Base-by-base conservation (phyloP, 192 early-diverging fungal genomes). In the Podila verticillata region DNA sequence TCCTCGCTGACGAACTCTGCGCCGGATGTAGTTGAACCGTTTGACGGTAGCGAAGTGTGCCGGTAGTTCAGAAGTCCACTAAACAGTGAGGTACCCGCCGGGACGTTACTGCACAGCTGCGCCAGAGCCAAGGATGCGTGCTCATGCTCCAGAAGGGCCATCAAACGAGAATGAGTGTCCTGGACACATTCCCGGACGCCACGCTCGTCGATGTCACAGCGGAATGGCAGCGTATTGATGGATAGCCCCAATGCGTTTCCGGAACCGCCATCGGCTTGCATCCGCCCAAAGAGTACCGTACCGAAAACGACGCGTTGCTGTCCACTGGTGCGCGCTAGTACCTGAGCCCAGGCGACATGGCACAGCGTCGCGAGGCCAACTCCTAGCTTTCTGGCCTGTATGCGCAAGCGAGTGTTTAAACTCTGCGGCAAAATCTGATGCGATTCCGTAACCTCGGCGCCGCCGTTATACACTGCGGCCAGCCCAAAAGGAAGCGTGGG, bases 221-320 rank as follows among this genome's bases (percentile, higher is more conserved):
- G 57, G 58, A 68, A 31, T 6, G 67, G 67, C 0, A 68, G 67
- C n/a, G 67, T 68, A 32, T 68, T 68, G 51, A 68, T 68, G 58
- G 26, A 61, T 0, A 61, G 39, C 7, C 67, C 67, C n/a, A 68
- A 13, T 31, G 39, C 67, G n/a, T 29, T 19, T 6, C 36, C 22
- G 19, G 32, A 12, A 0, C 26, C 66, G 34, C 22, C n/a, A 0
- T 17, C 66, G 34, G n/a, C n/a, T 58, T 58, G 66, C 54, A 57
- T 26, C 1, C 66, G 12, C 19, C 66, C 57, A 44, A 58, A 57
- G 24, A 68, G 35, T 9, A 68, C 66, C 1, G 66, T 68, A 13
- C 66, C 66, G 28, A 68, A 68, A 0, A 68, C 66, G 4, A 68
- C 66, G 5, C n/a, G 24, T 17, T 57, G 0, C 20, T 58, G 66